These are phyloP conservation scores for Sclerotinia sclerotiorum DNA, from an alignment of 2,329 filamentous ascomycete species.

Conservation along the genomic window DNA sequence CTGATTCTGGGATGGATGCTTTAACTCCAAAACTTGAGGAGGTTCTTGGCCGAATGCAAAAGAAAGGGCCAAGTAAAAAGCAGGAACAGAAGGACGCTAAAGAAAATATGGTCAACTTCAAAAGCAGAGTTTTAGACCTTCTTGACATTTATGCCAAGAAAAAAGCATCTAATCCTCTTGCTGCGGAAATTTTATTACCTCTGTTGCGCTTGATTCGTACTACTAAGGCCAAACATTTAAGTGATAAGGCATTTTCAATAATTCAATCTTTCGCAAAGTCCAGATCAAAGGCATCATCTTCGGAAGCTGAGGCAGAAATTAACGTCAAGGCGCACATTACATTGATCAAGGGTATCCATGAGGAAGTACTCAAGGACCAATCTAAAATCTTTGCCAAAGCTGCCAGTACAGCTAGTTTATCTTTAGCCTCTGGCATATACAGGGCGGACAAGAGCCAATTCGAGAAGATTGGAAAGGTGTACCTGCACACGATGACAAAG, in stretches of 20 bases:
- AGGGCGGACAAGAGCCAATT: constrained; percentile 53
- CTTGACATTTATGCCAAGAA: constrained; percentile 82
- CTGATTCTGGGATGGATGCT: constrained; percentile 92
- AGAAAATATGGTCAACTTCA: constrained; percentile 89
- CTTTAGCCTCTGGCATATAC: constrained; percentile 63
- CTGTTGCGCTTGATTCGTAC: constrained; percentile 73
- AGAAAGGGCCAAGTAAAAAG: constrained; percentile 66
- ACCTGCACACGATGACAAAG: constrained; percentile 58
- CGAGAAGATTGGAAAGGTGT: constrained; percentile 60
- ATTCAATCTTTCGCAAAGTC: constrained; percentile 71
- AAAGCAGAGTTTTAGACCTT: constrained; percentile 87
- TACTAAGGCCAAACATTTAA: constrained; percentile 74
- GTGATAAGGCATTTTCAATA: constrained; percentile 70
- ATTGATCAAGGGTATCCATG: constrained; percentile 67
- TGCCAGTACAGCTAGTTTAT: constrained; percentile 70
- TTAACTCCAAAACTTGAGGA: constrained; percentile 80
- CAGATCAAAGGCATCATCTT: constrained; percentile 55
- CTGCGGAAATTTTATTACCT: constrained; percentile 70
- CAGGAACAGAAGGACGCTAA: constrained; percentile 86
- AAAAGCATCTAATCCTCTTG: constrained; percentile 66
- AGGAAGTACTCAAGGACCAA: constrained; percentile 59
- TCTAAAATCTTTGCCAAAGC: constrained; percentile 72
- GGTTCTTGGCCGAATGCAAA: constrained; percentile 73
- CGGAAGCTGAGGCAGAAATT: constrained; percentile 46
- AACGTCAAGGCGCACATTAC: constrained; percentile 45